Evolutionary conservation across 2,329 filamentous ascomycete species (phyloP).

Genomic region (Ophiobolus disseminans): DNA sequence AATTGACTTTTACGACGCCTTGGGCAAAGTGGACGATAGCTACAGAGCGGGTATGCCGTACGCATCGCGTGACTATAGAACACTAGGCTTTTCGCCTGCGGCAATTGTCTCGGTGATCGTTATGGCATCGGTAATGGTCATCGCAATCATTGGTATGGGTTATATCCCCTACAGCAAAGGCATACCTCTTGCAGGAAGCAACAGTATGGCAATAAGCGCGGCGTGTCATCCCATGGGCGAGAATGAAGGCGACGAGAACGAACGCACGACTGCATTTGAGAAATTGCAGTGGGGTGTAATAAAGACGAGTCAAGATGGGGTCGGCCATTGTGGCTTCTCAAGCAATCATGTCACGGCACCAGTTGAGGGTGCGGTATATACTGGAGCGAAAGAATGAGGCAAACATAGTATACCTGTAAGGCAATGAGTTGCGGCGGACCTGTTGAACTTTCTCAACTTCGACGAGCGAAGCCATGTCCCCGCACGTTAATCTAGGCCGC

Average conservation of each 20-base stretch:
- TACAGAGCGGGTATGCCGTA: too few relatives aligned
- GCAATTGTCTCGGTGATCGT: slow-evolving; percentile 27
- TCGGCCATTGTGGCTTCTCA: slow-evolving; percentile 29
- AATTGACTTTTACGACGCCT: slow-evolving; percentile 28
- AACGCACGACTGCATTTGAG: slow-evolving; percentile 1
- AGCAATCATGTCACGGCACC: too few relatives aligned
- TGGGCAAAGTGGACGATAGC: neutral
- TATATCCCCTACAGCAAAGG: slow-evolving; percentile 80
- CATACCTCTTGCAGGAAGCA: slow-evolving; percentile 82
- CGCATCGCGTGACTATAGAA: neutral
- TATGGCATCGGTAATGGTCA: slow-evolving; percentile 20
- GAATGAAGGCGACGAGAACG: neutral
- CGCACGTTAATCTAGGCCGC: too few relatives aligned
- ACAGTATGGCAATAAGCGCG: slow-evolving; percentile 54
- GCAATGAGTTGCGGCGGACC: too few relatives aligned
- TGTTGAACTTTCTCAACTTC: too few relatives aligned
- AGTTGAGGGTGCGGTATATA: too few relatives aligned
- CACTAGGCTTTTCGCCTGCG: slow-evolving; percentile 31
- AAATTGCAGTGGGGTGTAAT: slow-evolving; percentile 28
- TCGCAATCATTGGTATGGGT: slow-evolving; percentile 57
- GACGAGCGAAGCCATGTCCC: too few relatives aligned
- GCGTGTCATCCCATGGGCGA: slow-evolving; percentile 31
- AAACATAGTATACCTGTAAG: too few relatives aligned
- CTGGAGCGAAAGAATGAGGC: too few relatives aligned
- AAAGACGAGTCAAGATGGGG: slow-evolving; percentile 9